These are phyloP conservation scores for Verticillium dahliae DNA, from an alignment of 2,329 filamentous ascomycete species.

Conservation along the genomic window DNA sequence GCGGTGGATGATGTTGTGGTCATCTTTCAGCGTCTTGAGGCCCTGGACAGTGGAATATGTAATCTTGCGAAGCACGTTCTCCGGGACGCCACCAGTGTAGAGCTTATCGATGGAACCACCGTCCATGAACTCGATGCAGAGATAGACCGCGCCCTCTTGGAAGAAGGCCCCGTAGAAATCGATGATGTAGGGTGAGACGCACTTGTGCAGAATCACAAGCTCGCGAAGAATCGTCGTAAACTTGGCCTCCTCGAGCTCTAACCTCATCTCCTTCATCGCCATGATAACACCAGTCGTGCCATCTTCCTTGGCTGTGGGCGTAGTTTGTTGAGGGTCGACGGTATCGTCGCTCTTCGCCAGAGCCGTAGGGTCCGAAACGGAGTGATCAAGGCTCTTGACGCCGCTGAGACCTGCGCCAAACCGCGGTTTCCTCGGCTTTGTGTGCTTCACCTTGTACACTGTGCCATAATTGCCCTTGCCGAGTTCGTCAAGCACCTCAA, in stretches of 20 bases:
- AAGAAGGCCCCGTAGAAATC: conserved; percentile 99
- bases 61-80: conserved; percentile 82
- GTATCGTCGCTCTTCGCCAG: conserved; percentile 1
- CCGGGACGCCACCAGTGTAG: conserved; percentile 84
- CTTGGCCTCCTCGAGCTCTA: conserved; percentile 94
- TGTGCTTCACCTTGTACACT: conserved; percentile 92
- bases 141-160: conserved; percentile 97
- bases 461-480: conserved; percentile 98
- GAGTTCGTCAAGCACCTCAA: conserved; percentile 86
- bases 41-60: conserved; percentile 86
- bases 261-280: conserved; percentile 98
- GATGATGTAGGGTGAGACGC: conserved; percentile 91
- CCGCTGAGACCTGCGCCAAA: conserved; percentile 53
- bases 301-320: conserved; percentile 21
- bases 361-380: conserved; percentile 27
- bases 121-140: conserved; percentile 99
- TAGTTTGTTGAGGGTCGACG: conserved; percentile 10
- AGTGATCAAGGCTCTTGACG: conserved; percentile 34
- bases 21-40: conserved; percentile 87
- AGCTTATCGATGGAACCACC: conserved; percentile 96
- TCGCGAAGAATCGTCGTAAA: conserved; percentile 98
- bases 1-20: conserved; percentile 98
- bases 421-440: conserved; percentile 53
- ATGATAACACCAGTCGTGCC: conserved; percentile 72
- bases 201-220: conserved; percentile 90